Conservation (phyloP, 23 red algal species). For the Gracilariopsis chorda region DNA sequence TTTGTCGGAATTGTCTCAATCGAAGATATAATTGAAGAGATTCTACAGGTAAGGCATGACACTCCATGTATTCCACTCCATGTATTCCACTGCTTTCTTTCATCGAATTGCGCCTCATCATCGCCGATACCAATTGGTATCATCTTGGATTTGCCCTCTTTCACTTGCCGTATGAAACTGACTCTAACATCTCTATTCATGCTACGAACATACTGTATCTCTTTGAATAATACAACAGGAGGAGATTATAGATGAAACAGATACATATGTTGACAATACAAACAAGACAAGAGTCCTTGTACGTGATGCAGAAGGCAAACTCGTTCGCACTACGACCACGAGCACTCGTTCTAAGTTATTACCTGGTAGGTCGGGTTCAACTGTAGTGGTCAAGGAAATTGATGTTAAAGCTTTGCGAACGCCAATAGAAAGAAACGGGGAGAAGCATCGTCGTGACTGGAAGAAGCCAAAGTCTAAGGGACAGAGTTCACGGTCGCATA, state of each 20-base stretch:
- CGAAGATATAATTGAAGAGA: constrained; percentile 98
- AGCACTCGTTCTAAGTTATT: neutral
- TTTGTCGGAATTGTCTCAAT: constrained; percentile 94
- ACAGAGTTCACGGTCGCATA: neutral
- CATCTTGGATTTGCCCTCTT: too few species aligned
- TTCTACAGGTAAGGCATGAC: constrained; percentile 57
- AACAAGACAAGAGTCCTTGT: constrained; percentile 55
- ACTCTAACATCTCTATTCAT: too few species aligned
- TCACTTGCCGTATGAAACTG: too few species aligned
- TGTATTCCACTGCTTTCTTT: too few species aligned
- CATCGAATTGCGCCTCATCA: too few species aligned
- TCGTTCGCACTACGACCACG: constrained; percentile 27
- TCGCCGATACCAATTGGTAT: too few species aligned
- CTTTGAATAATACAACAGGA: constrained; percentile 13
- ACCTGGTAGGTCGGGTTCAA: neutral
- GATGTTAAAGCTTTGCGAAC: constrained; percentile 41
- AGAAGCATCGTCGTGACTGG: constrained; percentile 9
- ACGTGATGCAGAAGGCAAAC: constrained; percentile 45
- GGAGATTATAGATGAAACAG: constrained; percentile 97
- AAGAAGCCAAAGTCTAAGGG: constrained; percentile 14
- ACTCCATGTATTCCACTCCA: too few species aligned
- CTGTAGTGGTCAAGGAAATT: constrained; percentile 53
- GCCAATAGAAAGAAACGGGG: neutral
- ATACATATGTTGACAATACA: constrained; percentile 84
- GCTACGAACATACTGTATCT: too few species aligned